These are phyloP conservation scores for Pyrenula massariospora DNA, from an alignment of 495 filamentous ascomycete genomes.

Conservation along the genomic window DNA sequence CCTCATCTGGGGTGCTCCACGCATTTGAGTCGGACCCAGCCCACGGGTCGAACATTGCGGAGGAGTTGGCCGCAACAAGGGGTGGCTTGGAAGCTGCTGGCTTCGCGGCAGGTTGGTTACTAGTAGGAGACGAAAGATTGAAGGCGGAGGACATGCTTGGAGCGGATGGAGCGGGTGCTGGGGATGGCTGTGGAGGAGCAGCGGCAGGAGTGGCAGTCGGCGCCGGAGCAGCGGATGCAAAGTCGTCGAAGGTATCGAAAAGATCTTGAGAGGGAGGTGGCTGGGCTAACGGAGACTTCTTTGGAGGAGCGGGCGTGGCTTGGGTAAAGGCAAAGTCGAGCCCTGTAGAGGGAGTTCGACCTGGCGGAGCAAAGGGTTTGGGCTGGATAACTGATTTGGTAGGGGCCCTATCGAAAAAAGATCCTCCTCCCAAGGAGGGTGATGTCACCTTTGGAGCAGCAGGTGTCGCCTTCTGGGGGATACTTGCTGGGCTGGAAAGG, in stretches of 20 bases:
- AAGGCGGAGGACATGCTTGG: conserved; percentile 52
- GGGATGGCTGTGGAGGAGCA: conserved; percentile 20
- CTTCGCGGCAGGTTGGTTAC: conserved; percentile 28
- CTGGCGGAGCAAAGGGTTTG: conserved; percentile 27
- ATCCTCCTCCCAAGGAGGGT: conserved; percentile 50
- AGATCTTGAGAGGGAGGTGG: conserved; percentile 28
- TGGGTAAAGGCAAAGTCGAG: conserved; percentile 40
- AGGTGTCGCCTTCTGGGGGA: conserved; percentile 37
- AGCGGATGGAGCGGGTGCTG: conserved; percentile 26
- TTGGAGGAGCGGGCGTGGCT: conserved; percentile 27
- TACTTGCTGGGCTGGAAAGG: conserved; percentile 35
- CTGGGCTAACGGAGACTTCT: conserved; percentile 27
- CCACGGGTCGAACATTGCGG: conserved; percentile 26
- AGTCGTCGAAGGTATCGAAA: conserved; percentile 68
- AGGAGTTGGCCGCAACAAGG: conserved; percentile 18
- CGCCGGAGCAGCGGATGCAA: conserved; percentile 45
- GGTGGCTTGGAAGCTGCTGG: conserved; percentile 20
- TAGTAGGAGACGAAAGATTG: conserved; percentile 53
- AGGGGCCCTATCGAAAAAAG: conserved; percentile 71
- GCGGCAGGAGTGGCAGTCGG: conserved; percentile 31
- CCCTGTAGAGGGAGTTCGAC: conserved; percentile 34
- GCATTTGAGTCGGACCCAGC: conserved; percentile 35
- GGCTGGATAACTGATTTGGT: conserved; percentile 35
- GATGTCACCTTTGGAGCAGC: conserved; percentile 39
- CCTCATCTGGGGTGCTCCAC: conserved; percentile 34